phyloP scores from a whole-genome alignment of 345 rosid species.

The Brassica nigra region DNA sequence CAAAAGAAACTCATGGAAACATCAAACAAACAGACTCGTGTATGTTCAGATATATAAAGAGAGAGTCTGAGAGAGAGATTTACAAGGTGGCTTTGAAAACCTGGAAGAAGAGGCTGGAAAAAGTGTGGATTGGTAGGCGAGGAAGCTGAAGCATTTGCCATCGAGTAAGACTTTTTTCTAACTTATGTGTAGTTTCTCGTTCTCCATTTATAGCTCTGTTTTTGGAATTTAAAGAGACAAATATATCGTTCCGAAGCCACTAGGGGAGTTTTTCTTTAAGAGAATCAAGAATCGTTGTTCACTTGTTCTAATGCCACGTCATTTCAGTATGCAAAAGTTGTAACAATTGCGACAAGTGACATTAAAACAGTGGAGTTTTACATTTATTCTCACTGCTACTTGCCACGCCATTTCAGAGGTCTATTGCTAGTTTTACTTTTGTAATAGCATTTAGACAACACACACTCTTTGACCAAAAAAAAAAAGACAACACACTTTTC shows the following conservation, averaged over 20 bases:
- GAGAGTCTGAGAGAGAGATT: background rate
- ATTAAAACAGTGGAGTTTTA: background rate
- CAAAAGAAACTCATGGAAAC: background rate
- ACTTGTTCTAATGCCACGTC: background rate
- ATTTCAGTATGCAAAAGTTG: background rate
- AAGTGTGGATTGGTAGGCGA: background rate
- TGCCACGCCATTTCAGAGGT: background rate
- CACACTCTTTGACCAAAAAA: too few relatives aligned
- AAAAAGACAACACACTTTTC: too few relatives aligned
- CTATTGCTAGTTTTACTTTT: too few relatives aligned
- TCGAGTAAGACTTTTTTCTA: background rate
- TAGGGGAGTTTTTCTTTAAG: too few relatives aligned
- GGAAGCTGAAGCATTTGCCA: conserved; percentile 18
- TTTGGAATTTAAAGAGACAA: background rate
- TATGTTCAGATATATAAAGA: background rate
- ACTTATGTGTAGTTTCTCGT: background rate
- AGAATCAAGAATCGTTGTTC: background rate
- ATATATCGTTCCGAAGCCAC: background rate
- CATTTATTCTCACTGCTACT: conserved; percentile 25
- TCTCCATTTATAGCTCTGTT: background rate
- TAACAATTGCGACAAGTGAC: background rate
- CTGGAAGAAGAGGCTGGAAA: conserved; percentile 28
- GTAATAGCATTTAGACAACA: too few relatives aligned
- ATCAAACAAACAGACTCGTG: background rate
- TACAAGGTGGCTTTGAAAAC: conserved; percentile 12